Evolutionary conservation across 768 basidiomycete species (phyloP), one percentile per base, ranked within the genome.

Genomic region (Gautieria morchelliformis): DNA sequence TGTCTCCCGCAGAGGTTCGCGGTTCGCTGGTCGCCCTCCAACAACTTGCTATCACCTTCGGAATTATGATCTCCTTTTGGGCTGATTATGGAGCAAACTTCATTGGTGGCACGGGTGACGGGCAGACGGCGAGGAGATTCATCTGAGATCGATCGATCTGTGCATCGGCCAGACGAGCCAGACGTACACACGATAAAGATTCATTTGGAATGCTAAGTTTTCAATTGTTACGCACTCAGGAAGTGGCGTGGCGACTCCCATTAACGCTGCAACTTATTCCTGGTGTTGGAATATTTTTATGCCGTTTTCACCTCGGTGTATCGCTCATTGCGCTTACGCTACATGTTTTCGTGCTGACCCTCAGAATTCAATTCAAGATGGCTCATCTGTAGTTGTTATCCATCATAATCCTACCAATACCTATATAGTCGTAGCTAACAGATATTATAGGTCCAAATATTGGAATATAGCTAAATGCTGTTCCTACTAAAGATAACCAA

Each of bases 11-110:
- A 4, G 89, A 89, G 70, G 85, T 91, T 15, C 81, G 89, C 60
- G 89, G 89, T 12, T 84, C 83, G 66, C 72, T 91, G 39, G 87
- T 90, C 52, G 87, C 86, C 3, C 77, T 91, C 9, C 89, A 90
- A 66, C 89, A 90, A 66, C 74, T 90, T 19, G 84, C 87, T 3
- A 91, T 91, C 67, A 86, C 85, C 2, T 87, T 87, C 63, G 85
- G 85, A 20, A 88, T 87, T 66, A 82, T 87, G 82, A 61, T 87
- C 24, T 74, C 69, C 5, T 76, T 75, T 71, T 79, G 72, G 72
- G 75, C 75, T 58, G 71, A 73, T 51, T 74, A 72, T 53, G 73
- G 75, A 20, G 85, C 82, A 27, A 87, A 88, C 69, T 85, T 80
- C 68, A 87, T 87, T 48, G 84, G 84, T 22, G 84, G 85, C 0